These are phyloP conservation scores for Sporothrix curviconia DNA, from an alignment of 2,329 filamentous ascomycete genomes.

Conservation along the genomic window DNA sequence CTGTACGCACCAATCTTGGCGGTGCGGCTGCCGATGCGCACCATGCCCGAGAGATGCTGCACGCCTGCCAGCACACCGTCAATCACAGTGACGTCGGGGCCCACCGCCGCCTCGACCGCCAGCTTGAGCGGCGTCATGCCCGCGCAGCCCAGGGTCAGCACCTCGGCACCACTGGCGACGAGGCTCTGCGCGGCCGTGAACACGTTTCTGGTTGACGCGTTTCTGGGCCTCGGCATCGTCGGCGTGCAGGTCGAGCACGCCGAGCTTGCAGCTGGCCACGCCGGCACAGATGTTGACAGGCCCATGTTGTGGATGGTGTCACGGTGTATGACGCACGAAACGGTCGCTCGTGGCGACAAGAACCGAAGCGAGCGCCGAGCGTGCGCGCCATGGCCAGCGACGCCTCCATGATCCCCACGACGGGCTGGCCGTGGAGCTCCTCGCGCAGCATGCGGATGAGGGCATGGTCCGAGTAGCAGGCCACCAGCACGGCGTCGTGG, in stretches of 20 bases:
- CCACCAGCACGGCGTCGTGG: slow-evolving; percentile 20
- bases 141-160: slow-evolving; percentile 18
- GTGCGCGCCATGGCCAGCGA: slow-evolving; percentile 19
- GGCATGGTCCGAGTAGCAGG: slow-evolving; percentile 21
- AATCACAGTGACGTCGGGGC: slow-evolving; percentile 16
- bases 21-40: slow-evolving; percentile 30
- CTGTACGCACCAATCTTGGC: slow-evolving; percentile 15
- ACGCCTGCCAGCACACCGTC: slow-evolving; percentile 24
- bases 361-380: slow-evolving; percentile 19
- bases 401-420: slow-evolving; percentile 20
- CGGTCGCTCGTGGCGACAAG: slow-evolving; percentile 18
- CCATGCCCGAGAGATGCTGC: slow-evolving; percentile 35
- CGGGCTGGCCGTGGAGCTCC: slow-evolving; percentile 18
- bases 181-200: slow-evolving; percentile 8
- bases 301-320: slow-evolving; percentile 19
- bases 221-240: slow-evolving; percentile 7
- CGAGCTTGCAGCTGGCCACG: slow-evolving; percentile 18
- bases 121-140: slow-evolving; percentile 19
- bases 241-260: slow-evolving; percentile 19
- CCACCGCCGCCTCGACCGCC: slow-evolving; percentile 18
- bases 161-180: slow-evolving; percentile 16
- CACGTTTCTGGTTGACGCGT: slow-evolving; percentile 9
- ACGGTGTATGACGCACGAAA: slow-evolving; percentile 11
- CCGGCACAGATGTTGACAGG: slow-evolving; percentile 17
- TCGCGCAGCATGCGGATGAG: slow-evolving; percentile 20